These are phyloP conservation scores for Colletotrichum euphorbiae DNA, from an alignment of 2,329 filamentous ascomycete species.

Conservation along the genomic window DNA sequence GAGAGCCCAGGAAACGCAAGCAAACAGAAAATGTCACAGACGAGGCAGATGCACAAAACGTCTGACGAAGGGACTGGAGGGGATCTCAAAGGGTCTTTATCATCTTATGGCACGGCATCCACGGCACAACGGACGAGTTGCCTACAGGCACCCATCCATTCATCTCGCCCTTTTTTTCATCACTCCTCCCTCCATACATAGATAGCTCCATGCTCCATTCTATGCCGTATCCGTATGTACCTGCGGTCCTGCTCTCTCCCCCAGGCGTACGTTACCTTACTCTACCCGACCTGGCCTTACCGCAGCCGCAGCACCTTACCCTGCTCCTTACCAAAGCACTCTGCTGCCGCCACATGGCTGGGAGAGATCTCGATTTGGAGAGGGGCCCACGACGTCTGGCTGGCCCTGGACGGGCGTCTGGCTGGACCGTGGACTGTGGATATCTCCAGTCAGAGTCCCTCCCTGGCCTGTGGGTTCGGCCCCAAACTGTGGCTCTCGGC, in stretches of 20 bases:
- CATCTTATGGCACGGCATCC: constrained; percentile 29
- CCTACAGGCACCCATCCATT: background rate
- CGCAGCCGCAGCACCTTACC: background rate
- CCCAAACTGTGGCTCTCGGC: constrained; percentile 14
- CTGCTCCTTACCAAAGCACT: too few species aligned
- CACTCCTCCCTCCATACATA: background rate
- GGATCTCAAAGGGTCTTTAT: constrained; percentile 39
- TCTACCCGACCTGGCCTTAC: background rate
- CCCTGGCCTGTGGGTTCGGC: constrained; percentile 17
- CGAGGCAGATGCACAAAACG: constrained; percentile 24
- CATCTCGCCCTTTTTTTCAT: background rate
- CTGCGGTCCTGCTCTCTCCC: too few species aligned
- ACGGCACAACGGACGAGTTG: constrained; percentile 32
- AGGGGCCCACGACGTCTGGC: constrained; percentile 19
- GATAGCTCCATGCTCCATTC: constrained; percentile 1
- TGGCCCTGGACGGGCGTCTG: constrained; percentile 30
- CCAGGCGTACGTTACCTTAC: background rate
- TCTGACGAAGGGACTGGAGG: constrained; percentile 15
- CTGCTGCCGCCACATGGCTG: constrained; percentile 6
- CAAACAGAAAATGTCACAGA: constrained; percentile 24
- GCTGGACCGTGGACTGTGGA: constrained; percentile 38
- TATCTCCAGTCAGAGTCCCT: constrained; percentile 19
- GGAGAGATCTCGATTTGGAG: constrained; percentile 25
- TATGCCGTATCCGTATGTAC: constrained; percentile 7
- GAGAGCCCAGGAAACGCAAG: background rate